phyloP scores from a whole-genome alignment of 768 basidiomycete genomes.

The Pulveroboletus sp. region DNA sequence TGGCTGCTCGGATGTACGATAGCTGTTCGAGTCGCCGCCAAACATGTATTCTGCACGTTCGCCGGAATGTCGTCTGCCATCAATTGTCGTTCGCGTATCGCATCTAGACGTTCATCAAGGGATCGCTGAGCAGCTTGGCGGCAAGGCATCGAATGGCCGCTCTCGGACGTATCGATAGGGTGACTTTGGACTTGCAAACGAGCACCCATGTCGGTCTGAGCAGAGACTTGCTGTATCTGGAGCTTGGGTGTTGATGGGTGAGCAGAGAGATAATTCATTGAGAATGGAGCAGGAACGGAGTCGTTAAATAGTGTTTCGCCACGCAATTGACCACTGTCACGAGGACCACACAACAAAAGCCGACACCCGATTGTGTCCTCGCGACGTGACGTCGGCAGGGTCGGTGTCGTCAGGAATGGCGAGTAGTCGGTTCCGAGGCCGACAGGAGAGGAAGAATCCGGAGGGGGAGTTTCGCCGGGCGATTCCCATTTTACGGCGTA shows the following conservation, averaged over 20 bases:
- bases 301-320: background rate
- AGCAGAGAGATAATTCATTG: background rate
- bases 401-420: background rate
- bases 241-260: background rate
- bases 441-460: slow-evolving; percentile 21
- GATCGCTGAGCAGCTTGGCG: background rate
- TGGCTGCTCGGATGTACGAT: background rate
- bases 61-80: background rate
- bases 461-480: slow-evolving; percentile 8
- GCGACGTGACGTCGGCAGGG: background rate
- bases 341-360: background rate
- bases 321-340: background rate
- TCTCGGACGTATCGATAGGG: background rate
- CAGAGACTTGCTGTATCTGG: background rate
- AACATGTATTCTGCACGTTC: slow-evolving; percentile 9
- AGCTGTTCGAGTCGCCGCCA: background rate
- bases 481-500: slow-evolving; percentile 2
- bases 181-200: background rate
- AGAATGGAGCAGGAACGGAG: background rate
- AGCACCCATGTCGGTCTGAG: background rate
- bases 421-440: background rate
- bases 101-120: background rate
- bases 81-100: background rate
- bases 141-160: background rate
- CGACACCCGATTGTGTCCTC: slow-evolving; percentile 2